Conservation (phyloP, 495 filamentous ascomycete species). For the Aspergillus avenaceus region DNA sequence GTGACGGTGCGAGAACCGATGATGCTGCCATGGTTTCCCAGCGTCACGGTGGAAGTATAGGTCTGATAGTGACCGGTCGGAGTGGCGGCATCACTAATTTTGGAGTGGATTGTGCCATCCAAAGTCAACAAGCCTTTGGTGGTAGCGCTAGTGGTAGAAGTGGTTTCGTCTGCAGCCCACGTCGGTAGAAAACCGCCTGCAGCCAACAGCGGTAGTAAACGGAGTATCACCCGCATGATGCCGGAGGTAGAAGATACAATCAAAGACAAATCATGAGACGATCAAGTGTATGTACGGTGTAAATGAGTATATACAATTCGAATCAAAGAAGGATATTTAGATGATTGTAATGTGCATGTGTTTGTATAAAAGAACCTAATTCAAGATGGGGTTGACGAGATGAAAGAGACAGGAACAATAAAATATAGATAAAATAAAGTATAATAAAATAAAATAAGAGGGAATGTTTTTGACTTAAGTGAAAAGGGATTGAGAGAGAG, state of each 20-base stretch:
- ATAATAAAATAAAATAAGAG: too few relatives aligned
- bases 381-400: too few relatives aligned
- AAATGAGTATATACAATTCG: too few relatives aligned
- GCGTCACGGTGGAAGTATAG: conserved; percentile 35
- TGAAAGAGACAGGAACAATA: too few relatives aligned
- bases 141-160: not conserved
- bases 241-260: not conserved
- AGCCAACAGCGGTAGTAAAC: conserved; percentile 15
- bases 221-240: conserved; percentile 13
- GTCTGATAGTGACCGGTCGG: conserved; percentile 34
- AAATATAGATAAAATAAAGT: too few relatives aligned
- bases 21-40: conserved; percentile 19
- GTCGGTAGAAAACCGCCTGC: not conserved
- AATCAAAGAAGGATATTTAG: not conserved
- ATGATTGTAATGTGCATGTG: not conserved
- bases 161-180: conserved; percentile 14
- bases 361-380: too few relatives aligned
- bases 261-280: too few relatives aligned
- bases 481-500: too few relatives aligned
- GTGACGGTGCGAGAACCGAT: conserved; percentile 17
- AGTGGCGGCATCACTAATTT: conserved; percentile 19
- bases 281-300: too few relatives aligned
- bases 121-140: conserved; percentile 19
- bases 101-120: conserved; percentile 15
- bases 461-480: too few relatives aligned